Evolutionary conservation across 257 asterid species (phyloP), one percentile per base, ranked within the genome.

Genomic region (Fraxinus quadrangulata): DNA sequence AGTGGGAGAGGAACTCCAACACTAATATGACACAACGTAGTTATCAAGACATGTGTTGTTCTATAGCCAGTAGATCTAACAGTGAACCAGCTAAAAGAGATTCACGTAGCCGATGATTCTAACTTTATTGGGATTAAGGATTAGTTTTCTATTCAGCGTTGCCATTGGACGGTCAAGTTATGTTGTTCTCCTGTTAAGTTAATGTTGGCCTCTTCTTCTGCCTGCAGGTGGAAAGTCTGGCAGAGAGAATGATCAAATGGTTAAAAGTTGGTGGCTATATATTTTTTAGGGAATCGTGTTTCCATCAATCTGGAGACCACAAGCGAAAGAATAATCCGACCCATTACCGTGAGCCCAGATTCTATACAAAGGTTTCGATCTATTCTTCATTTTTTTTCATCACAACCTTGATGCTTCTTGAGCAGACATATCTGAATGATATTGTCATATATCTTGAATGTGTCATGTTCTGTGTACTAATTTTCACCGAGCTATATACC

Each of bases 261-360:
- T 81, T 93, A 65, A 93, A 89, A 83, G 95, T 94, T 72, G 99
- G 99, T 76, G 99, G 99, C 75, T 84, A 79, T 86, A 87, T 96
- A 76, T 93, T 92, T 85, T 96, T 96, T 84, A 86, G 99, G 73
- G 99, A 96, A 65, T 96, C 99, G n/a, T 96, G 98, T 83, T 96
- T 96, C 86, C 98, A 96, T 83, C 98, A 90, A 70, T 93, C 99
- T 40, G 99, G 98, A 26, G 97, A 93, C 76, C 96, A 90, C 92
- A 93, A 92, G 84, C 81, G 97, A 82, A 93, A 89, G 86, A 82
- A 51, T 78, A 90, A 96, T 80, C 99, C 98, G 36, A 92, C 97
- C 31, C 98, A 96, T 85, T 96, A 93, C 80, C 98, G 99, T 34
- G 97, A 90, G 68, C 99, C 99, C 49, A 92, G 99, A 75, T 96